These are phyloP conservation scores for Penicillium cinerascens DNA, from an alignment of 495 filamentous ascomycete genomes.

Conservation along the genomic window DNA sequence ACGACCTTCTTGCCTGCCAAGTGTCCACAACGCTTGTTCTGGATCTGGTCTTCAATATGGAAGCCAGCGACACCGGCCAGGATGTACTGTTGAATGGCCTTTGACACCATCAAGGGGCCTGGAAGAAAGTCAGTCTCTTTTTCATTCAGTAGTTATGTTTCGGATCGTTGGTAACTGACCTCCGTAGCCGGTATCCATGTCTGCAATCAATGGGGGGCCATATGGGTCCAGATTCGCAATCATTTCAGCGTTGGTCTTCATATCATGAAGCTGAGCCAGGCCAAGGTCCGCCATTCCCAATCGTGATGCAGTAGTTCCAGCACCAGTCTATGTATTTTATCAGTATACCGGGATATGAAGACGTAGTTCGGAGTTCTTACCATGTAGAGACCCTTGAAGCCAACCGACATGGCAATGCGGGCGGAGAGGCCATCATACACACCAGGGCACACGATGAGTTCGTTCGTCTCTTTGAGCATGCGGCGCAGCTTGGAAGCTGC, in stretches of 20 bases:
- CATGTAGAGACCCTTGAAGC: slow-evolving; percentile 66
- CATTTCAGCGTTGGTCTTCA: slow-evolving; percentile 62
- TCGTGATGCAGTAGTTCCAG: slow-evolving; percentile 60
- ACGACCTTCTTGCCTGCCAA: slow-evolving; percentile 62
- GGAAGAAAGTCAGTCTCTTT: not conserved
- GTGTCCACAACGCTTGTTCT: slow-evolving; percentile 64
- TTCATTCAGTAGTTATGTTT: not conserved
- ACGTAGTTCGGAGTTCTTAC: slow-evolving; percentile 29
- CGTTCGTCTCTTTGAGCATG: slow-evolving; percentile 38
- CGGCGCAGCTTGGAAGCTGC: slow-evolving; percentile 47
- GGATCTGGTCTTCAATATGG: slow-evolving; percentile 70
- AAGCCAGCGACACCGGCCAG: slow-evolving; percentile 66
- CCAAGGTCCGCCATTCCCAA: slow-evolving; percentile 66
- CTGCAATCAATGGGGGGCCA: slow-evolving; percentile 62
- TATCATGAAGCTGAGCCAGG: slow-evolving; percentile 61
- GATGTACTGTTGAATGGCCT: slow-evolving; percentile 61
- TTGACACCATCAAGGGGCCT: slow-evolving; percentile 60
- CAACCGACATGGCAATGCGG: slow-evolving; percentile 57
- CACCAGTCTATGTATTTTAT: slow-evolving; percentile 54
- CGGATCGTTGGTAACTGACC: slow-evolving; percentile 29
- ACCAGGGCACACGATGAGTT: slow-evolving; percentile 56
- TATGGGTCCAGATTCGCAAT: slow-evolving; percentile 59
- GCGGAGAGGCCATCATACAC: slow-evolving; percentile 69
- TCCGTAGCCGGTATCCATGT: slow-evolving; percentile 65
- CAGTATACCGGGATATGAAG: not conserved